phyloP scores from a whole-genome alignment of 345 rosid species.

The Moricandia moricandioides region DNA sequence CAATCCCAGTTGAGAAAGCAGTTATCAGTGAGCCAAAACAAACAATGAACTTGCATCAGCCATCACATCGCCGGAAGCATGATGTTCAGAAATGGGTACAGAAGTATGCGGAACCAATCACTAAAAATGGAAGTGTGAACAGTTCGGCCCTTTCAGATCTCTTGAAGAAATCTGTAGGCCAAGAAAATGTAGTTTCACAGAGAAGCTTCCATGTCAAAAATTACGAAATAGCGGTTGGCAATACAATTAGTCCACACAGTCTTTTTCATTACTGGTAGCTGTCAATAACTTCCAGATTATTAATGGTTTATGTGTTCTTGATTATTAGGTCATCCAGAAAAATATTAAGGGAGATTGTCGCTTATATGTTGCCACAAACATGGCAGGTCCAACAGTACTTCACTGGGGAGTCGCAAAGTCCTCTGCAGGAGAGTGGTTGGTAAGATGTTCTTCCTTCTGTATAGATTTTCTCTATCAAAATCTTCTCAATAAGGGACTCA shows the following conservation, averaged over 20 bases:
- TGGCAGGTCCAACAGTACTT: constrained; percentile 51
- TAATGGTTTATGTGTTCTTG: not conserved
- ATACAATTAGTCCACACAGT: not conserved
- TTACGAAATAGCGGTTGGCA: constrained; percentile 51
- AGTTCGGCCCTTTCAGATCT: constrained; percentile 43
- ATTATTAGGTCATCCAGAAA: constrained; percentile 45
- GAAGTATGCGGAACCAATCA: constrained; percentile 36
- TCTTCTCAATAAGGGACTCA: constrained; percentile 8
- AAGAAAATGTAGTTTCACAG: constrained; percentile 44
- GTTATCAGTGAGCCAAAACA: constrained; percentile 10
- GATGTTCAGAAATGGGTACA: constrained; percentile 48
- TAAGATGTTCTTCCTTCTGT: constrained; percentile 36
- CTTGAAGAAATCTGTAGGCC: constrained; percentile 45
- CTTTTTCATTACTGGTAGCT: constrained; percentile 5
- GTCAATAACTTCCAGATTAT: not conserved
- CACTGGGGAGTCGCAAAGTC: constrained; percentile 61
- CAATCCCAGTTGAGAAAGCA: constrained; percentile 19
- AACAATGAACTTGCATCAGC: not conserved
- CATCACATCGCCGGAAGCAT: constrained; percentile 15
- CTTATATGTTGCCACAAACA: constrained; percentile 48
- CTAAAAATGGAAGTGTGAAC: constrained; percentile 31
- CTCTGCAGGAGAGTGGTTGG: constrained; percentile 58
- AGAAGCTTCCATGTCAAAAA: constrained; percentile 41
- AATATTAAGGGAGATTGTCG: constrained; percentile 40
- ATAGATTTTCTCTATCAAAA: not conserved